Base-by-base conservation (phyloP, 495 filamentous ascomycete genomes). In the Penicillium paxilli region DNA sequence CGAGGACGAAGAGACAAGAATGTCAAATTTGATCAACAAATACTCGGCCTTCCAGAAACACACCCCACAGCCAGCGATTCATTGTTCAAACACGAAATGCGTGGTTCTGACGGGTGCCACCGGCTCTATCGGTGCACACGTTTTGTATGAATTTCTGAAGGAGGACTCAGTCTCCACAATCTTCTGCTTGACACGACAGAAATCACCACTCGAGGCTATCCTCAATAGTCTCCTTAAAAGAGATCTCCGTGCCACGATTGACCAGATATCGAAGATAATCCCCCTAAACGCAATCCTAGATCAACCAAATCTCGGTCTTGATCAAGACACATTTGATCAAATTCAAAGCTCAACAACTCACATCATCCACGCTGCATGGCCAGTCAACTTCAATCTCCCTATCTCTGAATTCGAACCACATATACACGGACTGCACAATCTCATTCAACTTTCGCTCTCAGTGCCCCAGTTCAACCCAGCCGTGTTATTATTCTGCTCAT, bases 61-160 rank as follows among this genome's bases (percentile, higher is more conserved):
- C 54, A 55, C 57, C 4, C 71, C 74, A 2, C 55, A 62, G 10
- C 58, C 55, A n/a, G n/a, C n/a, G 11, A 54, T 23, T 17, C 7
- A 8, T 65, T 59, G 70, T 20, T 16, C 11, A 10, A 9, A 6
- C 3, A 11, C 23, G 17, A 20, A n/a, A 3, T 21, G n/a, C 16
- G 33, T 83, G 80, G 63, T 86, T 30, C 67, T 87, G 16, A 86
- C 84, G 1, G 84, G 84, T 16, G 76, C 81, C 0, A 86, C 82
- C 2, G 84, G 84, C 10, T 78, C 75, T 24, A 75, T 87, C 16
- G 83, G 84, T 17, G 77, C 80, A 1, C 79, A 85, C 41, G 65
- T 79, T 4, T 67, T 86, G 4, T 60, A 68, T 41, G 71, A 75
- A 44, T 72, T 87, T 11, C 58, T 81, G 2, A 60, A 69, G 19